Conservation (phyloP, 2,329 filamentous ascomycete species). For the Calonectria hongkongensis region DNA sequence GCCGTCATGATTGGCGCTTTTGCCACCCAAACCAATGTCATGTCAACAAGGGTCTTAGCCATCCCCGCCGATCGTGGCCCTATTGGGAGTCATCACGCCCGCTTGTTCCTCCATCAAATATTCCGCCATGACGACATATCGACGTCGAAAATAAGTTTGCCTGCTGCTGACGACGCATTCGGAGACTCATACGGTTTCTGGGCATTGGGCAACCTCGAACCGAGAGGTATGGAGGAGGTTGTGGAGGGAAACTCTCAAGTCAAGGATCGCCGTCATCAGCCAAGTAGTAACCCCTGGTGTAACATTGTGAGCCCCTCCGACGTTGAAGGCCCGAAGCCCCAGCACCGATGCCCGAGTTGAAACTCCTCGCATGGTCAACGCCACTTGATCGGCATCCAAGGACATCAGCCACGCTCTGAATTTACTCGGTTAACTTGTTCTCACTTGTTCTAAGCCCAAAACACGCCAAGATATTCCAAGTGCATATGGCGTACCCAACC, state of each 20-base stretch:
- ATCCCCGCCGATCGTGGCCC: slow-evolving; percentile 47
- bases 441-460: slow-evolving; percentile 20
- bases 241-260: slow-evolving; percentile 8
- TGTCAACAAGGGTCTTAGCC: slow-evolving; percentile 51
- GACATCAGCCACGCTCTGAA: slow-evolving; percentile 21
- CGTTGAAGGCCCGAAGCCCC: slow-evolving; percentile 28
- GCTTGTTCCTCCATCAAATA: slow-evolving; percentile 43
- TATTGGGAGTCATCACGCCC: slow-evolving; percentile 44
- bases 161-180: slow-evolving; percentile 39
- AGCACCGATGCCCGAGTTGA: slow-evolving; percentile 26
- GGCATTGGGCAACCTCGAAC: slow-evolving; percentile 14
- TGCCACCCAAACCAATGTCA: slow-evolving; percentile 46
- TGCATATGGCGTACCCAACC: neutral
- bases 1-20: slow-evolving; percentile 45
- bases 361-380: slow-evolving; percentile 20
- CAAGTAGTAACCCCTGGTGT: slow-evolving; percentile 34
- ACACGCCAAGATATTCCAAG: slow-evolving; percentile 14
- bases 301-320: slow-evolving; percentile 30
- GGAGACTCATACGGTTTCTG: slow-evolving; percentile 32
- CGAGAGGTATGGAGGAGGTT: slow-evolving; percentile 3
- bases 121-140: slow-evolving; percentile 51
- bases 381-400: slow-evolving; percentile 29
- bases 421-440: slow-evolving; percentile 3
- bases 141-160: slow-evolving; percentile 43
- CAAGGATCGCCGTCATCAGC: slow-evolving; percentile 30